A percentile compares a stretch with the other conserved stretches of the same genome.
These are phyloP conservation scores for Bipolaris zeicola DNA, from an alignment of 2,329 filamentous ascomycete genomes.

Conservation along the genomic window DNA sequence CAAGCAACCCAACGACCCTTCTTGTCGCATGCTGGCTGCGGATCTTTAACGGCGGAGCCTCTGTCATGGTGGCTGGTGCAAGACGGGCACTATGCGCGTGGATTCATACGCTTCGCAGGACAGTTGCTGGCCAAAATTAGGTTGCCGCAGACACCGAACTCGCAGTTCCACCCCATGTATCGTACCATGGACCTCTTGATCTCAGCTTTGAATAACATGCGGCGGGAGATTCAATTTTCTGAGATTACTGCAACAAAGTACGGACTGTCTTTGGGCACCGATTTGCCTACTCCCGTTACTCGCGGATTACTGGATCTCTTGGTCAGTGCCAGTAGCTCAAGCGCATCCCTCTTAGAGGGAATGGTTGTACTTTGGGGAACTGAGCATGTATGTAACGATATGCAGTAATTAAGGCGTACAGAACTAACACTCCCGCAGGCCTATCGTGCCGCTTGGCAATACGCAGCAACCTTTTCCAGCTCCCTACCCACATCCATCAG, in stretches of 20 bases:
- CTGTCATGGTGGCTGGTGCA: constrained; percentile 73
- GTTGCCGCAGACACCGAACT: constrained; percentile 55
- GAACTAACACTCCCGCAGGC: constrained; percentile 39
- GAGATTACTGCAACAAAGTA: constrained; percentile 67
- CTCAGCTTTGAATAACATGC: constrained; percentile 68
- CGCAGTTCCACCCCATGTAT: constrained; percentile 57
- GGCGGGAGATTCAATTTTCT: constrained; percentile 71
- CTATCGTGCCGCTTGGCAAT: constrained; percentile 56
- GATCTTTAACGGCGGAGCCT: constrained; percentile 61
- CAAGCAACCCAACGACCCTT: constrained; percentile 70
- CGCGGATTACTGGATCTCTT: constrained; percentile 64
- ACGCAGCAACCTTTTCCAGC: constrained; percentile 52
- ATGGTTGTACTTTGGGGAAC: constrained; percentile 79
- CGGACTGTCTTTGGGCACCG: constrained; percentile 57
- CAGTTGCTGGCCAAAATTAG: constrained; percentile 66
- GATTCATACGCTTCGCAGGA: constrained; percentile 71
- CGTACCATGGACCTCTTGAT: constrained; percentile 67
- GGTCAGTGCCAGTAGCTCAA: constrained; percentile 59
- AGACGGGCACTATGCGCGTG: constrained; percentile 72
- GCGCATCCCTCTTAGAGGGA: constrained; percentile 66
- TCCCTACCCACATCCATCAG: constrained; percentile 46
- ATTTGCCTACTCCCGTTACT: constrained; percentile 56
- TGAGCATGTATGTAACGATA: constrained; percentile 58
- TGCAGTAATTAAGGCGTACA: too few species aligned
- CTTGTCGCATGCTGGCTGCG: constrained; percentile 67